These are phyloP conservation scores for Clarireedia hainanense DNA, from an alignment of 2,329 filamentous ascomycete genomes.

Conservation along the genomic window DNA sequence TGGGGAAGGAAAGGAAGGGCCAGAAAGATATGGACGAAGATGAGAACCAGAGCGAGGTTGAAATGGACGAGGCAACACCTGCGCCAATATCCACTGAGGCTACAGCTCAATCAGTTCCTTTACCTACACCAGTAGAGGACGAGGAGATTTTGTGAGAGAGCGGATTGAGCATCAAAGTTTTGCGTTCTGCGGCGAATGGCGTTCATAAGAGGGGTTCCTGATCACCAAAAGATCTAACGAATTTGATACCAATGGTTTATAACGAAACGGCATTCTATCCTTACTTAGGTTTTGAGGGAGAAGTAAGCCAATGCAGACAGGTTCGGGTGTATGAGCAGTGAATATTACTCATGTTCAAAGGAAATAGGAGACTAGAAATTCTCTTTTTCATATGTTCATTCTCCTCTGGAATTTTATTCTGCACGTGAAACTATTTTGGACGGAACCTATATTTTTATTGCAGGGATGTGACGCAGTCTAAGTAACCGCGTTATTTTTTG, in stretches of 20 bases:
- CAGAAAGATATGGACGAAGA: constrained; percentile 15
- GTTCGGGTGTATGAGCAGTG: not conserved
- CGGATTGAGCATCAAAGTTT: constrained; percentile 1
- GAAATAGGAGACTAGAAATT: too few relatives aligned
- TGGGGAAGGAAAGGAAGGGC: constrained; percentile 16
- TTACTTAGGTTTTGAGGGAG: not conserved
- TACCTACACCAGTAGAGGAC: constrained; percentile 13
- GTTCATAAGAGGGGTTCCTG: not conserved
- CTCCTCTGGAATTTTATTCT: too few relatives aligned
- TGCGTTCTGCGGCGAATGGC: constrained; percentile 19
- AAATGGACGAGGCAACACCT: constrained; percentile 7
- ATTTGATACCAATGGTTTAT: constrained; percentile 18
- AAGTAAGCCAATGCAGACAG: not conserved
- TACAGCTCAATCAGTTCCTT: constrained; percentile 2
- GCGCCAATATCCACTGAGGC: not conserved
- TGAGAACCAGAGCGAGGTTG: constrained; percentile 1
- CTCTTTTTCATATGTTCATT: too few relatives aligned
- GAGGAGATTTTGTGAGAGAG: constrained; percentile 22
- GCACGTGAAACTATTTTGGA: too few relatives aligned
- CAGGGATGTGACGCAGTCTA: not conserved
- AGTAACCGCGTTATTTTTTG: not conserved
- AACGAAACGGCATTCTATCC: not conserved
- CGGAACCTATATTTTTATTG: not conserved
- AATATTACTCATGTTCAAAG: not conserved
- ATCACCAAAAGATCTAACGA: constrained; percentile 4